A percentile compares a stretch with the other conserved stretches of the same genome.
Evolutionary conservation across 139 green algal species (phyloP).

Genomic region (Nannochloris sp.): DNA sequence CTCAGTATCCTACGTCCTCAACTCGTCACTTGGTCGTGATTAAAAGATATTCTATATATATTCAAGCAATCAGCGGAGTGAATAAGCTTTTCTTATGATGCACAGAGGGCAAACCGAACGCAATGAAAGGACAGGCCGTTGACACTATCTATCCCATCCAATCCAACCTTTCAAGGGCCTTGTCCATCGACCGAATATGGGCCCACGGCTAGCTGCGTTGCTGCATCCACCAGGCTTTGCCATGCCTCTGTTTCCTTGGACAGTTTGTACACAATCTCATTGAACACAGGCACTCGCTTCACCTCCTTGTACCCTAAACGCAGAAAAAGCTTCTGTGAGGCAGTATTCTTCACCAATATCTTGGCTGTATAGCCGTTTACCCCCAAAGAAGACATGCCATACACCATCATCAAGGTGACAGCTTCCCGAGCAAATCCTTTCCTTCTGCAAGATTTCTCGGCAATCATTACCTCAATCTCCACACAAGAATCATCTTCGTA

Average conservation of each 20-base stretch:
- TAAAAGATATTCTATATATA: too few relatives aligned
- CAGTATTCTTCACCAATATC: conserved; percentile 51
- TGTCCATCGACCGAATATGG: too few relatives aligned
- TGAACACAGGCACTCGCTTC: conserved; percentile 44
- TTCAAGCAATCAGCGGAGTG: too few relatives aligned
- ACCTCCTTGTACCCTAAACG: conserved; percentile 50
- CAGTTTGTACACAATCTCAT: conserved; percentile 37
- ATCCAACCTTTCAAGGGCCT: too few relatives aligned
- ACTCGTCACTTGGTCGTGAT: too few relatives aligned
- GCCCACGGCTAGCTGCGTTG: too few relatives aligned
- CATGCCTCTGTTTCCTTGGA: not conserved
- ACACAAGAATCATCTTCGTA: conserved; percentile 20
- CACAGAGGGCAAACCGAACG: too few relatives aligned
- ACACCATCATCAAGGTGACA: conserved; percentile 66
- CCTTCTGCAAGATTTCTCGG: conserved; percentile 41
- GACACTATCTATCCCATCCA: too few relatives aligned
- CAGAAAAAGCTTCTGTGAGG: conserved; percentile 55
- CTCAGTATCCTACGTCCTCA: too few relatives aligned
- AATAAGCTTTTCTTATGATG: too few relatives aligned
- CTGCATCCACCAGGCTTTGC: too few relatives aligned
- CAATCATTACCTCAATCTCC: conserved; percentile 66
- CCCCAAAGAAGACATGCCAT: conserved; percentile 22
- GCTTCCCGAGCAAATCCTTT: conserved; percentile 55
- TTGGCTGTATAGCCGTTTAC: conserved; percentile 54
- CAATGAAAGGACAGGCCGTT: too few relatives aligned